Evolutionary conservation across 768 basidiomycete genomes (phyloP).

Genomic region (Tulasnella sp.): DNA sequence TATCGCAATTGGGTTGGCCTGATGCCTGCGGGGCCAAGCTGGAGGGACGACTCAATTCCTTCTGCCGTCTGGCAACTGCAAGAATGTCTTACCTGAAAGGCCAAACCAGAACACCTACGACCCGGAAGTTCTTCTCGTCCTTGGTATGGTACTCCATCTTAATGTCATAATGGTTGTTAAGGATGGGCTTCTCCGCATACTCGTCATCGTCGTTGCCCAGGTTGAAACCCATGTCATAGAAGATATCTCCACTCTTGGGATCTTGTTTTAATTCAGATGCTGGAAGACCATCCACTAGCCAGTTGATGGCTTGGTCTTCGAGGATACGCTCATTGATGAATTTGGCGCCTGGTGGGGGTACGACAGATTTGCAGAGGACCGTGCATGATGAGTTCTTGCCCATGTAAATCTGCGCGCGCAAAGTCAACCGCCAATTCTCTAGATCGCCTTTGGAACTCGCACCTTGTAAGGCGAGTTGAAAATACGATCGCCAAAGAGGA

Average conservation of each 20-base stretch:
- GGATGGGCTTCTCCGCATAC: constrained; percentile 55
- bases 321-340: constrained; percentile 89
- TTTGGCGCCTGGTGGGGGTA: constrained; percentile 68
- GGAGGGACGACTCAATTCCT: not conserved
- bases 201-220: constrained; percentile 67
- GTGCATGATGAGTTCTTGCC: constrained; percentile 73
- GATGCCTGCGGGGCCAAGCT: constrained; percentile 65
- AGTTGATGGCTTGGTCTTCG: constrained; percentile 91
- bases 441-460: constrained; percentile 33
- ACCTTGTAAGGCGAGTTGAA: constrained; percentile 87
- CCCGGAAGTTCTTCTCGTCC: constrained; percentile 63
- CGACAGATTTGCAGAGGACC: constrained; percentile 59
- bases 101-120: constrained; percentile 93
- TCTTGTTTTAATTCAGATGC: constrained; percentile 91
- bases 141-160: constrained; percentile 80
- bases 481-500: constrained; percentile 95
- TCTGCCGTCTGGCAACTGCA: not conserved
- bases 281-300: constrained; percentile 91
- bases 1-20: constrained; percentile 50
- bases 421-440: not conserved
- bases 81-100: constrained; percentile 43
- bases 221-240: constrained; percentile 90
- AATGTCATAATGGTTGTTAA: constrained; percentile 94
- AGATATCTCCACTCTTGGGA: constrained; percentile 69
- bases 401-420: constrained; percentile 64